Evolutionary conservation across 2,329 filamentous ascomycete genomes (phyloP).

Genomic region (Akanthomyces dipterigenus): DNA sequence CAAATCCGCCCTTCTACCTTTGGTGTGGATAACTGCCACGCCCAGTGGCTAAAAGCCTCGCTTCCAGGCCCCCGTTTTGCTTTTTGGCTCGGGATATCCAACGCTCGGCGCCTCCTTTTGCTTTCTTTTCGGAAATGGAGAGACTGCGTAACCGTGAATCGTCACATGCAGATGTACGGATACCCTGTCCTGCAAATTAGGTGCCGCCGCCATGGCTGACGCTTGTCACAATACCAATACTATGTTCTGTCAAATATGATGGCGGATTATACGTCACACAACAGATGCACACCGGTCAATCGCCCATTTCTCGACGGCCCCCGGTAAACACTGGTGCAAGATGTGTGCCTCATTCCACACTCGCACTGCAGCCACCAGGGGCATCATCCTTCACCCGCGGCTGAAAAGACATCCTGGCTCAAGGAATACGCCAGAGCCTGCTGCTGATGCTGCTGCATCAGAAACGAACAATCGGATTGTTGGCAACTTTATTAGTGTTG

Average conservation of each 20-base stretch:
- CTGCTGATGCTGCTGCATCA: no score
- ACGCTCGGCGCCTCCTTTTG: background rate
- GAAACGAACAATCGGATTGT: no score
- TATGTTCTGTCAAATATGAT: background rate
- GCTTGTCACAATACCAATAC: background rate
- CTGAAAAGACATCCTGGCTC: no score
- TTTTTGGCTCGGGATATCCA: background rate
- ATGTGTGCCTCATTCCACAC: background rate
- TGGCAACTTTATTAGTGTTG: background rate
- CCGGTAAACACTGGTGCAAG: background rate
- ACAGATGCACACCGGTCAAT: background rate
- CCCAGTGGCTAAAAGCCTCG: background rate
- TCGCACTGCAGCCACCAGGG: background rate
- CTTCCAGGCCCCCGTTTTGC: constrained; percentile 5
- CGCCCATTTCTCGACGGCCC: no score
- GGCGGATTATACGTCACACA: background rate
- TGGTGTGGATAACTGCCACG: no score
- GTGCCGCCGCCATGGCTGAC: background rate
- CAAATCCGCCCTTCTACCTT: no score
- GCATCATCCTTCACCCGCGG: no score
- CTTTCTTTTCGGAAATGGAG: background rate
- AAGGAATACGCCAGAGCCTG: no score
- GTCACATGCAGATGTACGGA: background rate
- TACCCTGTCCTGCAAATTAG: background rate
- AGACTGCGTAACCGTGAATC: background rate